Evolutionary conservation across 176 grass and related monocot genomes (phyloP), one percentile per base, ranked within the genome.

Genomic region (Ensete ventricosum): DNA sequence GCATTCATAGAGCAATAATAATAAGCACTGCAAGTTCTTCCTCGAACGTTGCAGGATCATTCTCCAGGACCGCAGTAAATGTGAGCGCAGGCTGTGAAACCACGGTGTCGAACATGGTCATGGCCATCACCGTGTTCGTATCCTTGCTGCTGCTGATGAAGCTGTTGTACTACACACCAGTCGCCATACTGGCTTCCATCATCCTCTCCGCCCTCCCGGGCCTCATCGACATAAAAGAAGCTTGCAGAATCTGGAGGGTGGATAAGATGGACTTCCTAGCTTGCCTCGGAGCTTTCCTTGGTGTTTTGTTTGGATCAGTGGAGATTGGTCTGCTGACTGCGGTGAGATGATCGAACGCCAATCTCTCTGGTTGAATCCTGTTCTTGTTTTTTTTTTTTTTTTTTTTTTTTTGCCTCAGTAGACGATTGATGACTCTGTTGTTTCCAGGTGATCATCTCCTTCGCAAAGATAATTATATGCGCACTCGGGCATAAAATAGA

Each of bases 221-320:
- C 13, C 80, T 99, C 67, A 89, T 99, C 25, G 95, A 99, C 73
- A 58, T 91, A 26, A 89, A 91, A 50, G 90, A 91, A 85, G 90
- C 88, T 21, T 80, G 22, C 78, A 85, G 59, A 58, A 91, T 99
- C 55, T 99, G 90, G 86, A 89, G 83, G 59, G 73, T 99, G 0
- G 95, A 99, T 73, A 99, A 99, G 80, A 94, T 94, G 88, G 95
- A 99, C 80, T 98, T 91, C 72, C 43, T 98, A 14, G 93, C 76
- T 67, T 98, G 95, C 67, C 27, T 87, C 3, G 88, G 95, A 57
- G 88, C 95, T 12, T 98, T 99, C 54, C 9, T 88, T 43, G 95
- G 95, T 19, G 95, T 98, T 52, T 85, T 98, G 50, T 98, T 98
- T 72, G 86, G 90, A 16, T 98, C 95, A 0, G 88, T 98, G 49